Base-by-base conservation (phyloP, 306 rosid genomes). In the Alnus rubra region DNA sequence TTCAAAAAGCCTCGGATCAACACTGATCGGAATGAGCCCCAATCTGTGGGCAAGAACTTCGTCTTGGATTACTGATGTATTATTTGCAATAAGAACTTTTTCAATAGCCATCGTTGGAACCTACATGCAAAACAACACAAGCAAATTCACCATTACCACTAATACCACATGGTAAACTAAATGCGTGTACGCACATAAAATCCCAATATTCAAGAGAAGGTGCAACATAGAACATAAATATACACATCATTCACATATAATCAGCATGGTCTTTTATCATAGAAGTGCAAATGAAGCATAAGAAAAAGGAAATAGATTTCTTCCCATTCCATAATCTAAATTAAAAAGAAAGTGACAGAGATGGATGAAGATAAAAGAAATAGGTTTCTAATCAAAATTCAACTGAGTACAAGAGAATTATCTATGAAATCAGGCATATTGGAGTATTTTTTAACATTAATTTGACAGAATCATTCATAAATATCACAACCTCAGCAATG, bases 51-150 rank as follows among this genome's bases (percentile, higher is more conserved):
- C 8, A 82, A 95, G 98, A 75, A 95, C 99, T 89, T 95, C 99
- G 50, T 95, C 99, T 82, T 93, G 98, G 77, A 95, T 51, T 19
- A 91, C 63, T 67, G 99, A 91, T 13, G 99, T 91, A 81, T 93
- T 95, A 80, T 93, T 91, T 31, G 94, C 96, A 51, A 95, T 84
- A 76, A 91, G 84, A 83, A 95, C 94, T 82, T 89, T 90, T 88
- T 95, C 99, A 83, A 95, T 89, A 76, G 99, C 99, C 99, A 95
- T 95, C 12, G 98, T 95, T 58, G 99, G 98, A 80, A 95, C 92
- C 99, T 95, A 65, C 73, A 75, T n/a, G 54, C 31, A 82, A 33
- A 60, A 68, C 33, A 45, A 48, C 28, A 74, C 72, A 14, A 60
- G 67, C 51, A 75, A 74, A 78, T 53, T 70, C 74, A 50, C 19